A percentile compares a stretch with the other conserved stretches of the same genome.
These are phyloP conservation scores for Saccharomyces mikatae DNA, from an alignment of 805 yeast genomes.

Conservation along the genomic window DNA sequence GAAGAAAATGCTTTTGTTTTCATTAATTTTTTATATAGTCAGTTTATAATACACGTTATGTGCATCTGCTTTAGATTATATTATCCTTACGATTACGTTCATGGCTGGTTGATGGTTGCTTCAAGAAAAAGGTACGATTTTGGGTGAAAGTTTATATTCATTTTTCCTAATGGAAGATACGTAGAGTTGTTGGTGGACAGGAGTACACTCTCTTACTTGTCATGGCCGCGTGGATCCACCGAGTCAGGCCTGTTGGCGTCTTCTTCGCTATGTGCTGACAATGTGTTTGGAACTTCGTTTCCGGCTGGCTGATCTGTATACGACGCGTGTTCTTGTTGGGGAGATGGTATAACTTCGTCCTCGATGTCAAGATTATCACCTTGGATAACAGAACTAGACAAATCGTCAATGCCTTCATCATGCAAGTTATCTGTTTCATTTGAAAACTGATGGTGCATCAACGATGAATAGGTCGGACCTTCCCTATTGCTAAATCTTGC, in stretches of 20 bases:
- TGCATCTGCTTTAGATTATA: no score
- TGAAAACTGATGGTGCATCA: conserved; percentile 27
- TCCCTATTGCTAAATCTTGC: conserved; percentile 24
- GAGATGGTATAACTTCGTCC: conserved; percentile 20
- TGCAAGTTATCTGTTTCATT: conserved; percentile 33
- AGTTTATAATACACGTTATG: no score
- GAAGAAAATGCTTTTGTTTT: no score
- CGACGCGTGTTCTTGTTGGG: conserved; percentile 1
- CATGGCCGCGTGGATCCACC: not conserved
- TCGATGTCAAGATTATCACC: conserved; percentile 31
- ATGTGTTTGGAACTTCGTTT: not conserved
- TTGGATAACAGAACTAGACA: conserved; percentile 35
- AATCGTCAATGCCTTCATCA: conserved; percentile 44
- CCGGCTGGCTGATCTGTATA: conserved; percentile 4
- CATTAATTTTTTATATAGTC: no score
- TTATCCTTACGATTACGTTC: no score
- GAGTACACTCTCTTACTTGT: not conserved
- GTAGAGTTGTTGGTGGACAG: no score
- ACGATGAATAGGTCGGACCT: conserved; percentile 28
- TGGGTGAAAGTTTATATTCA: no score
- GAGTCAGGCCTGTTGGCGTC: not conserved
- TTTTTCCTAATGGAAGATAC: no score
- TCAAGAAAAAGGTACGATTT: no score
- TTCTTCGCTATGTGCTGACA: not conserved
- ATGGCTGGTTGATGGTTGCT: no score